Percentiles rank a stretch among this genome's conserved stretches.
Evolutionary conservation across 2,329 filamentous ascomycete species (phyloP).

Genomic region (Aspergillus pseudotamarii): DNA sequence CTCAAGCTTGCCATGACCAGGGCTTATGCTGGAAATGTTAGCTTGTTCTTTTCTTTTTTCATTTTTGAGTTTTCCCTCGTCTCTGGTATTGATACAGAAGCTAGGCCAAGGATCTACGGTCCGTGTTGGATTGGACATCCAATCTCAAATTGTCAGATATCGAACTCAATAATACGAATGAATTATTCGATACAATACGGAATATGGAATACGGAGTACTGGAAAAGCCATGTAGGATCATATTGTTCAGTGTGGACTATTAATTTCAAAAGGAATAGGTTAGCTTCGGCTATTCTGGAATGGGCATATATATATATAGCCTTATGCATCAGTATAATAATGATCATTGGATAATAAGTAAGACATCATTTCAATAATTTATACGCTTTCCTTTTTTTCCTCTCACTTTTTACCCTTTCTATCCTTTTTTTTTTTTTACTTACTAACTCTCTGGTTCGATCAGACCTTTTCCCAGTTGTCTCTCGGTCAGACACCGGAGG

Average conservation of each 20-base stretch:
- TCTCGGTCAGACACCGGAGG: slow-evolving; percentile 4
- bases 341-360: not conserved
- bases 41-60: not conserved
- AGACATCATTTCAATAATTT: not conserved
- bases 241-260: not conserved
- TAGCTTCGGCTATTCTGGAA: not conserved
- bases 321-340: not conserved
- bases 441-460: not conserved
- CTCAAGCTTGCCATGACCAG: not conserved
- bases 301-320: not conserved
- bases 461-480: not conserved
- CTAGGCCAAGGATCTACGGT: not conserved
- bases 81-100: not conserved
- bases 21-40: not conserved
- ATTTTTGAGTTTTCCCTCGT: not conserved
- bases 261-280: not conserved
- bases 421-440: too few relatives aligned
- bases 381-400: not conserved
- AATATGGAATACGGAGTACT: not conserved
- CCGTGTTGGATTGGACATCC: not conserved
- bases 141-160: not conserved
- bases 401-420: not conserved
- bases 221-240: not conserved
- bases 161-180: not conserved
- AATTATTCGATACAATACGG: not conserved